A percentile compares a stretch with the other conserved stretches of the same genome.
Conservation (phyloP, 2,329 filamentous ascomycete species). For the Claviceps digitariae region DNA sequence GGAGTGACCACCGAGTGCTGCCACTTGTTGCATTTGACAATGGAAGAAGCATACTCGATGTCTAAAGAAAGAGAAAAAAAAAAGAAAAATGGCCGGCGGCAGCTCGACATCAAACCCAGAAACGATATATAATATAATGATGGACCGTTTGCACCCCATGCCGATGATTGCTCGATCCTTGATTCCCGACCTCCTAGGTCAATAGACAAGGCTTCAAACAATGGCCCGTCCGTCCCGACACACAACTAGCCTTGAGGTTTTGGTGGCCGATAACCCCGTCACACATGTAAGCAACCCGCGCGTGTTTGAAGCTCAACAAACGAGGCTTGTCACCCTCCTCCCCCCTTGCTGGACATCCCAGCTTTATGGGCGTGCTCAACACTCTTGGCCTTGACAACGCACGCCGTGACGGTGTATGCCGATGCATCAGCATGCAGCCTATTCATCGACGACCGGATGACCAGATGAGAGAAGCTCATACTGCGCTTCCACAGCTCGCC, state of each 20-base stretch:
- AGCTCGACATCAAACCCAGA: not conserved
- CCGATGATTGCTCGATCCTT: not conserved
- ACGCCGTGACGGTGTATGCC: not conserved
- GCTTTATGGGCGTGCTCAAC: not conserved
- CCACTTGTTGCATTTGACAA: not conserved
- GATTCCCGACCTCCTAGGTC: not conserved
- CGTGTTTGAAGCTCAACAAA: not conserved
- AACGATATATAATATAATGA: constrained; percentile 1
- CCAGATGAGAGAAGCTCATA: not conserved
- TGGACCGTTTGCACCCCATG: not conserved
- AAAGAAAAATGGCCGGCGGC: not conserved
- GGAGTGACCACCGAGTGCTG: not conserved
- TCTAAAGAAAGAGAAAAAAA: not conserved
- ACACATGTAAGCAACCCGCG: constrained; percentile 9
- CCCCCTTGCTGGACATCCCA: too few relatives aligned
- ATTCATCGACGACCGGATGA: not conserved
- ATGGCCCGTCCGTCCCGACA: not conserved
- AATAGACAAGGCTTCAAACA: not conserved
- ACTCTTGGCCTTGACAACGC: not conserved
- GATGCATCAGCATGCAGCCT: too few relatives aligned
- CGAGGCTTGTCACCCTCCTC: not conserved
- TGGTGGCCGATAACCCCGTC: constrained; percentile 6
- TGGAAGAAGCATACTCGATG: not conserved
- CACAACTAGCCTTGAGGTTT: not conserved
- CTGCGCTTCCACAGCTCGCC: not conserved